Evolutionary conservation across 148 eudicot species (phyloP).

Genomic region (Cornus kousa): DNA sequence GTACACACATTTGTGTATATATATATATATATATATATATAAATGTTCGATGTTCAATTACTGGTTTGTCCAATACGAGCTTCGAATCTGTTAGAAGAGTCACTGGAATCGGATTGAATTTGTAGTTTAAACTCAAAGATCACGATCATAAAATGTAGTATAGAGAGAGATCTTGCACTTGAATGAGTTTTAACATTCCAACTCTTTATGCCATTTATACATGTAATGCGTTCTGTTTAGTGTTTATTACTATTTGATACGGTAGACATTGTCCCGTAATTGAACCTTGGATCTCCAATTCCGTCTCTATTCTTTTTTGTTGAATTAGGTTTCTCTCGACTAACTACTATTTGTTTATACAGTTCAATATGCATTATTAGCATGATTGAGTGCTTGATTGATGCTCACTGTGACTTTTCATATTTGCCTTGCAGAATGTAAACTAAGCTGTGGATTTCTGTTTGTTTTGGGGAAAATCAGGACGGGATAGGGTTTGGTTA

Average conservation of each 20-base stretch:
- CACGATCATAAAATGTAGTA: not conserved
- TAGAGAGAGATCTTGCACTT: conserved; percentile 11
- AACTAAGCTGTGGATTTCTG: not conserved
- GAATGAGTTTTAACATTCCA: not conserved
- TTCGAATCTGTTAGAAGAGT: not conserved
- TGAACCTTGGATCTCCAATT: not conserved
- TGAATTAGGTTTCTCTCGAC: not conserved
- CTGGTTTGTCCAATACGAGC: not conserved
- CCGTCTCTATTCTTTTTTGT: not conserved
- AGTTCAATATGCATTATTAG: not conserved
- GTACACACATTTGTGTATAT: no score
- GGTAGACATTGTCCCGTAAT: no score
- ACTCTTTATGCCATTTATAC: not conserved
- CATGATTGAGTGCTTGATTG: not conserved
- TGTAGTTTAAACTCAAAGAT: not conserved
- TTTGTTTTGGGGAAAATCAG: not conserved
- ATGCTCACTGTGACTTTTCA: not conserved
- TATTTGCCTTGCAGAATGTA: not conserved
- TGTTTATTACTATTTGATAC: not conserved
- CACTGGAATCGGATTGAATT: not conserved
- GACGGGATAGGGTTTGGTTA: not conserved
- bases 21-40: no score
- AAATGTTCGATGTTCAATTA: not conserved
- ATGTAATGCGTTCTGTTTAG: not conserved
- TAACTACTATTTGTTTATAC: not conserved